Percentiles rank a stretch among this genome's conserved stretches.
Evolutionary conservation across 176 grass and related monocot genomes (phyloP).

Genomic region (Phyllostachys edulis): DNA sequence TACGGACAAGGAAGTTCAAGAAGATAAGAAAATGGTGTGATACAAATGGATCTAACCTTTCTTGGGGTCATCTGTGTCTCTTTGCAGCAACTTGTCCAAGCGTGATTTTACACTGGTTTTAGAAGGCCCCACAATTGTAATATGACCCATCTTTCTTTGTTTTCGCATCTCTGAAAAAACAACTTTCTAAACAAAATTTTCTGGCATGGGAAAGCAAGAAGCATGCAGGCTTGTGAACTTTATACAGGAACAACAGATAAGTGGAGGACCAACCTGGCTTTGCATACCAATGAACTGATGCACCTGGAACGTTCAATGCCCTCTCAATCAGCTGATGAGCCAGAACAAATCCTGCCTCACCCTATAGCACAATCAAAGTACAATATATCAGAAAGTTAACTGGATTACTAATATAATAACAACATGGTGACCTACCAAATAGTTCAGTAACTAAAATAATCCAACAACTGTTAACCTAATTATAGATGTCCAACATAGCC

Average conservation of each 20-base stretch:
- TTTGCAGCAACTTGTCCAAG: conserved; percentile 68
- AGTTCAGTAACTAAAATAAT: conserved; percentile 11
- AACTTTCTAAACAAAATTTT: conserved; percentile 16
- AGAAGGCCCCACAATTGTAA: conserved; percentile 92
- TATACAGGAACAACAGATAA: conserved; percentile 3
- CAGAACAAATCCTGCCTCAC: conserved; percentile 61
- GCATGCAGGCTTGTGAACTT: not conserved
- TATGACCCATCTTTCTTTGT: conserved; percentile 91
- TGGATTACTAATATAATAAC: not conserved
- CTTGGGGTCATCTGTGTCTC: conserved; percentile 2
- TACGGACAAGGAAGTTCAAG: not conserved
- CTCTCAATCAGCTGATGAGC: conserved; percentile 68
- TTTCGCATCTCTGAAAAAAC: conserved; percentile 73
- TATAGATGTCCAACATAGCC: conserved; percentile 16
- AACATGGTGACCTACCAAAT: conserved; percentile 5
- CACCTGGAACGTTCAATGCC: conserved; percentile 68
- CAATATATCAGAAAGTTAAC: conserved; percentile 19
- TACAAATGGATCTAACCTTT: conserved; percentile 27
- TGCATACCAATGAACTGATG: conserved; percentile 88
- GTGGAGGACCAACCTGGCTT: conserved; percentile 67
- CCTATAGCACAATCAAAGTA: conserved; percentile 43
- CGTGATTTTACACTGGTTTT: conserved; percentile 52
- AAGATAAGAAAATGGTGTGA: not conserved
- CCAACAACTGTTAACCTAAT: not conserved
- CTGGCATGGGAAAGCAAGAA: conserved; percentile 26